A percentile compares a stretch with the other conserved stretches of the same genome.
Evolutionary conservation across 83 land plant genomes (phyloP).

Genomic region (Diphasiastrum complanatum): DNA sequence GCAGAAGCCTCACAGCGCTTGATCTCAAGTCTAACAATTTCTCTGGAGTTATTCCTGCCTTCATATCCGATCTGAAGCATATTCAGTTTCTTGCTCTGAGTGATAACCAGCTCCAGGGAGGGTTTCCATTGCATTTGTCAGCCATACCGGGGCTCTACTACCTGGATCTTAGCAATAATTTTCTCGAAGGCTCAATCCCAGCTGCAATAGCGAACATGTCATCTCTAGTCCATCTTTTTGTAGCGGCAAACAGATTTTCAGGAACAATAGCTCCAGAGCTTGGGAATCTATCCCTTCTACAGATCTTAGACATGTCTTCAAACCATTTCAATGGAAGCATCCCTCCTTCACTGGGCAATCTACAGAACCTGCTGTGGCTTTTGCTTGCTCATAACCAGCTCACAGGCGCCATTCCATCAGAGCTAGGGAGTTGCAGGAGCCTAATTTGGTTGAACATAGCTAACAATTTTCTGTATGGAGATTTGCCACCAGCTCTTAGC

Average conservation of each 20-base stretch:
- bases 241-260: not conserved
- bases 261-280: not conserved
- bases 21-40: too few species aligned
- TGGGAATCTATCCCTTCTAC: not conserved
- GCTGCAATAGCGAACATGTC: not conserved
- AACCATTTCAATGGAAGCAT: too few species aligned
- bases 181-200: not conserved
- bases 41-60: too few species aligned
- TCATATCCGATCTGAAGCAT: too few species aligned
- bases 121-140: not conserved
- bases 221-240: not conserved
- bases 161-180: conserved; percentile 8
- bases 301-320: conserved; percentile 7
- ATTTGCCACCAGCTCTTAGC: not conserved
- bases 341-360: not conserved
- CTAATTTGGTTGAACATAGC: not conserved
- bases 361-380: not conserved
- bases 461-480: not conserved
- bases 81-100: too few species aligned
- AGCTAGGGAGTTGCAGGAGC: too few species aligned
- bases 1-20: too few species aligned
- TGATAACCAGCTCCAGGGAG: too few species aligned
- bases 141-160: not conserved
- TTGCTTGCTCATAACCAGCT: not conserved
- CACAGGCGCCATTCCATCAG: not conserved